Conservation (phyloP, 495 filamentous ascomycete species). For the Staphylotrichum tortipilum region DNA sequence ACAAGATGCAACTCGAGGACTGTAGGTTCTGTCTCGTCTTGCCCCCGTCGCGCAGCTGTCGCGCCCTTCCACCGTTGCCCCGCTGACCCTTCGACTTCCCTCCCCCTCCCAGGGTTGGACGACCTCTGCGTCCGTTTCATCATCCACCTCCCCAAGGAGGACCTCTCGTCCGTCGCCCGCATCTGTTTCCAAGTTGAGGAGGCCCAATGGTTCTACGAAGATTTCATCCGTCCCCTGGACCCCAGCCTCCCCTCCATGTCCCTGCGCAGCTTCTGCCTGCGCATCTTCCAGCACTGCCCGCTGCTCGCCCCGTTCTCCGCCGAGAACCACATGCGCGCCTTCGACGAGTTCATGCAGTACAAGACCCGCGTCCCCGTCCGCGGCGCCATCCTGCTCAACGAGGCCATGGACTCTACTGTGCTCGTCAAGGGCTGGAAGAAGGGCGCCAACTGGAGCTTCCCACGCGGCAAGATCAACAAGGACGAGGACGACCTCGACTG, state of each 20-base stretch:
- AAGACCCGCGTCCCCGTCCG: slow-evolving; percentile 90
- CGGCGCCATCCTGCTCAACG: slow-evolving; percentile 85
- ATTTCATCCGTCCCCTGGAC: slow-evolving; percentile 89
- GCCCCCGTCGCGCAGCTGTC: background rate
- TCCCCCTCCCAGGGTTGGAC: slow-evolving; percentile 64
- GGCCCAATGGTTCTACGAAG: slow-evolving; percentile 99
- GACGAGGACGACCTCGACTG: slow-evolving; percentile 88
- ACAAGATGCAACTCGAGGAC: slow-evolving; percentile 79
- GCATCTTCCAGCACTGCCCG: slow-evolving; percentile 89
- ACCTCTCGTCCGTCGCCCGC: slow-evolving; percentile 79
- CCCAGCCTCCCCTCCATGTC: slow-evolving; percentile 75
- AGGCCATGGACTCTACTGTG: slow-evolving; percentile 82
- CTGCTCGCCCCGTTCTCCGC: slow-evolving; percentile 70
- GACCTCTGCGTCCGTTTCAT: slow-evolving; percentile 93
- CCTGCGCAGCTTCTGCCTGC: slow-evolving; percentile 70
- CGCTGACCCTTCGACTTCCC: background rate
- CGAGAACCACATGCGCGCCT: slow-evolving; percentile 69
- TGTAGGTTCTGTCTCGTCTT: slow-evolving; percentile 47
- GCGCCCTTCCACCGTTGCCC: background rate
- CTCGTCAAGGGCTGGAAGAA: slow-evolving; percentile 98
- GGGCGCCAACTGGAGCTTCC: slow-evolving; percentile 91
- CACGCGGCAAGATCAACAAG: slow-evolving; percentile 93
- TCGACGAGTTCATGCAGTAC: slow-evolving; percentile 83
- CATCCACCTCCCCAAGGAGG: slow-evolving; percentile 85
- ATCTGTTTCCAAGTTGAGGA: slow-evolving; percentile 98